These are phyloP conservation scores for Bombardia bombarda DNA, from an alignment of 495 filamentous ascomycete species.

Conservation along the genomic window DNA sequence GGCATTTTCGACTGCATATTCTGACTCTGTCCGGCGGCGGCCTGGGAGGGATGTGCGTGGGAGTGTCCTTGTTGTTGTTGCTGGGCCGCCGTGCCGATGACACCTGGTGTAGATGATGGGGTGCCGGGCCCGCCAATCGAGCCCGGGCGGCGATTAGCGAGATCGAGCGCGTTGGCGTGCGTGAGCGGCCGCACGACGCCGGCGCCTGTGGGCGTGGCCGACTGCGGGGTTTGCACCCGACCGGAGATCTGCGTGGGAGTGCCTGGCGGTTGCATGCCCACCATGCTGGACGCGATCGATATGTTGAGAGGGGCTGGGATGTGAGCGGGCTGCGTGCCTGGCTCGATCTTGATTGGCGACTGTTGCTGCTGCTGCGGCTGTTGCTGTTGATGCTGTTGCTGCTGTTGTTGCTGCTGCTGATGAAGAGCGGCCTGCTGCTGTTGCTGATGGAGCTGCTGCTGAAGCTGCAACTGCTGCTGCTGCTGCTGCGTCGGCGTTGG, in stretches of 20 bases:
- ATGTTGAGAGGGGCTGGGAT: slow-evolving; percentile 37
- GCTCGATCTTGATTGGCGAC: slow-evolving; percentile 31
- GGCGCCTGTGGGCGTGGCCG: slow-evolving; percentile 37
- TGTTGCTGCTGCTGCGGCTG: slow-evolving; percentile 19
- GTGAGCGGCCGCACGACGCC: slow-evolving; percentile 38
- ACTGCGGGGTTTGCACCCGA: slow-evolving; percentile 38
- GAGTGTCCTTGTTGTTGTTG: slow-evolving; percentile 41
- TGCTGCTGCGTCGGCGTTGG: no score
- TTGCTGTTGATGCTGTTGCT: slow-evolving; percentile 7
- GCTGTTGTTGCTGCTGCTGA: slow-evolving; percentile 1
- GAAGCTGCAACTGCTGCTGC: background rate
- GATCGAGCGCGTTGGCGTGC: slow-evolving; percentile 35
- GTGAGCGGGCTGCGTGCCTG: slow-evolving; percentile 20
- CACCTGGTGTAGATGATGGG: slow-evolving; percentile 25
- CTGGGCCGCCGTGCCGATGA: slow-evolving; percentile 22
- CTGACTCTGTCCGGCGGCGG: slow-evolving; percentile 23
- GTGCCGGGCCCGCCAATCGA: slow-evolving; percentile 1
- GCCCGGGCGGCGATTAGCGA: slow-evolving; percentile 34
- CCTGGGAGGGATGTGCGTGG: slow-evolving; percentile 42
- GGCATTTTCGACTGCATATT: slow-evolving; percentile 51
- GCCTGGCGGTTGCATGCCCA: slow-evolving; percentile 28
- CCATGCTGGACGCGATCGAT: slow-evolving; percentile 33
- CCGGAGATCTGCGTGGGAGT: slow-evolving; percentile 37
- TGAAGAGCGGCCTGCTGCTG: slow-evolving; percentile 3
- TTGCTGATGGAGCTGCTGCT: slow-evolving; percentile 8